Base-by-base conservation (phyloP, 2,329 filamentous ascomycete species). In the Monilinia fructicola region DNA sequence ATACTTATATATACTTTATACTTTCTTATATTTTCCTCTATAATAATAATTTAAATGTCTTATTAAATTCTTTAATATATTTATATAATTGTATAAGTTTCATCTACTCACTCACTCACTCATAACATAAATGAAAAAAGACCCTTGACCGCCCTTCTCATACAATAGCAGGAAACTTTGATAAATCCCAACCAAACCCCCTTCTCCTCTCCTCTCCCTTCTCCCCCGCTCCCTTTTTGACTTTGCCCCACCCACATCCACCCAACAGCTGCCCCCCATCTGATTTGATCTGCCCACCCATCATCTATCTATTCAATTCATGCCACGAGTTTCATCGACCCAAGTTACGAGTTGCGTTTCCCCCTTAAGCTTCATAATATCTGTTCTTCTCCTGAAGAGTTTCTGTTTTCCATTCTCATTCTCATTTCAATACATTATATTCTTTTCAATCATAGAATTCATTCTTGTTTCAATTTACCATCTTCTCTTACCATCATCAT, bases 311-410 rank as follows among this genome's bases (percentile, higher is more conserved):
- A 35, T 35, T 35, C 31, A 35, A 35, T 59, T 48, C 56, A 59
- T 59, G 55, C 55, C 55, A 59, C 55, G 55, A 48, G 56, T 59
- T 59, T 59, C 56, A 59, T 59, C 44, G 26, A 46, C 31, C 31
- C 31, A 35, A 35, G 31, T 35, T 35, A 26, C 40, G 23, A 28
- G 26, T 53, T 53, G 4, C 18, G 23, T 35, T 58, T 58, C 42
- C 26, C 26, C 21, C 40, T 59, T 46, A 35, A 58, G 55, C 21
- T 48, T 48, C n/a, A 23, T 7, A 12, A 60, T 48, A 50, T 60
- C n/a, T 38, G 44, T 60, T 50, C 58, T 50, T 60, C 44, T 59
- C 44, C 11, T n/a, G 44, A 35, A 35, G 31, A 35, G 31, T 35
- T 35, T 35, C 31, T 7, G 9, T 35, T 35, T 35, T 35, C 31